Conservation (phyloP, 2,329 filamentous ascomycete genomes). For the Talaromyces sp. region DNA sequence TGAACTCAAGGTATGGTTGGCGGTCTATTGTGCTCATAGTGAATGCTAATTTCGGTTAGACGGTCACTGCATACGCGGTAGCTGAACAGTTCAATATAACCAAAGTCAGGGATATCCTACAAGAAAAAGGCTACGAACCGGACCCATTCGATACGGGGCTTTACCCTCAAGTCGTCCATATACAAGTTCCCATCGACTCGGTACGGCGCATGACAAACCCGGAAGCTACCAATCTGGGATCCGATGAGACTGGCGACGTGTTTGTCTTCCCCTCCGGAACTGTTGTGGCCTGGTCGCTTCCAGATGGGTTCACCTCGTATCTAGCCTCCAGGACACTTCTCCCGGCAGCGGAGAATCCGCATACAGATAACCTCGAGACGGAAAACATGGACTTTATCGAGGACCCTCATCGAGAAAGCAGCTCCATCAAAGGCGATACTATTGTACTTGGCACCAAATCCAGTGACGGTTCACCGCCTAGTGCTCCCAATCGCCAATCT, state of each 20-base stretch:
- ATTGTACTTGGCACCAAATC: slow-evolving; percentile 81
- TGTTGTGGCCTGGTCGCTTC: slow-evolving; percentile 86
- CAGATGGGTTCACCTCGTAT: slow-evolving; percentile 68
- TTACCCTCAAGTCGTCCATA: slow-evolving; percentile 65
- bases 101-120: slow-evolving; percentile 57
- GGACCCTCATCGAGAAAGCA: slow-evolving; percentile 70
- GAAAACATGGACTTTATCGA: slow-evolving; percentile 87
- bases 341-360: slow-evolving; percentile 72
- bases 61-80: slow-evolving; percentile 64
- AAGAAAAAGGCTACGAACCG: slow-evolving; percentile 59
- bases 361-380: slow-evolving; percentile 71
- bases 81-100: slow-evolving; percentile 66
- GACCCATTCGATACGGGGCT: slow-evolving; percentile 63
- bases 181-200: slow-evolving; percentile 51
- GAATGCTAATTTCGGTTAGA: slow-evolving; percentile 29
- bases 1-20: slow-evolving; percentile 37
- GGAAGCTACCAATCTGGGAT: slow-evolving; percentile 36
- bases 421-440: slow-evolving; percentile 79
- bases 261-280: slow-evolving; percentile 96
- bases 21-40: slow-evolving; percentile 8
- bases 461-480: slow-evolving; percentile 22
- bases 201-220: slow-evolving; percentile 46
- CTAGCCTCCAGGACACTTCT: slow-evolving; percentile 71
- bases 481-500: slow-evolving; percentile 32
- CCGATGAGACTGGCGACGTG: slow-evolving; percentile 69